Conservation (phyloP, 2,329 filamentous ascomycete genomes). For the Trichoderma aggressivum region DNA sequence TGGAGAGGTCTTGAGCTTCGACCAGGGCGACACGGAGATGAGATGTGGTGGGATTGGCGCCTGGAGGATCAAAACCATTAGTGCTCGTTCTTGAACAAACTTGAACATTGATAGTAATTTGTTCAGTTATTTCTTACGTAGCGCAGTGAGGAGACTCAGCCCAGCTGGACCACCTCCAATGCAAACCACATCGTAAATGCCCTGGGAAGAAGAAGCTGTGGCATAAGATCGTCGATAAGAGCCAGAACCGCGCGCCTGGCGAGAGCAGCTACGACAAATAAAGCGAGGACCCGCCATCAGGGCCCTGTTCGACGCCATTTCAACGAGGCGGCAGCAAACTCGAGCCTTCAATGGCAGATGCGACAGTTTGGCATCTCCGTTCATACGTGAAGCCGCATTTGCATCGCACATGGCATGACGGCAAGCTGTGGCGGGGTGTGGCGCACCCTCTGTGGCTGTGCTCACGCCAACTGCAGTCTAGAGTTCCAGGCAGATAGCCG, state of each 20-base stretch:
- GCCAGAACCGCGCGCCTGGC: slow-evolving; percentile 34
- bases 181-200: slow-evolving; percentile 91
- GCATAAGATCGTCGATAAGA: slow-evolving; percentile 39
- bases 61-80: slow-evolving; percentile 40
- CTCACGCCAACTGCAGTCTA: background rate
- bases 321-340: background rate
- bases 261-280: slow-evolving; percentile 48
- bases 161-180: slow-evolving; percentile 88
- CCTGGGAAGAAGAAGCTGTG: slow-evolving; percentile 43
- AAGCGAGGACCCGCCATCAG: slow-evolving; percentile 32
- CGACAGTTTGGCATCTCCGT: background rate
- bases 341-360: slow-evolving; percentile 12
- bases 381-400: slow-evolving; percentile 1
- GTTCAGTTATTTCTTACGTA: slow-evolving; percentile 51
- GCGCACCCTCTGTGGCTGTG: slow-evolving; percentile 16
- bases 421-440: slow-evolving; percentile 17
- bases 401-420: slow-evolving; percentile 7
- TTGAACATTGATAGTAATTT: background rate
- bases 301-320: slow-evolving; percentile 29
- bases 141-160: slow-evolving; percentile 73
- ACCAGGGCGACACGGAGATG: slow-evolving; percentile 81
- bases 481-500: background rate
- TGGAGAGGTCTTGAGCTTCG: slow-evolving; percentile 80
- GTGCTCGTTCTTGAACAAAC: background rate
- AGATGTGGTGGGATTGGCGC: slow-evolving; percentile 70